Percentiles rank a stretch among this genome's conserved stretches.
Evolutionary conservation across 2,329 filamentous ascomycete species (phyloP).

Genomic region (Gremmenia infestans): DNA sequence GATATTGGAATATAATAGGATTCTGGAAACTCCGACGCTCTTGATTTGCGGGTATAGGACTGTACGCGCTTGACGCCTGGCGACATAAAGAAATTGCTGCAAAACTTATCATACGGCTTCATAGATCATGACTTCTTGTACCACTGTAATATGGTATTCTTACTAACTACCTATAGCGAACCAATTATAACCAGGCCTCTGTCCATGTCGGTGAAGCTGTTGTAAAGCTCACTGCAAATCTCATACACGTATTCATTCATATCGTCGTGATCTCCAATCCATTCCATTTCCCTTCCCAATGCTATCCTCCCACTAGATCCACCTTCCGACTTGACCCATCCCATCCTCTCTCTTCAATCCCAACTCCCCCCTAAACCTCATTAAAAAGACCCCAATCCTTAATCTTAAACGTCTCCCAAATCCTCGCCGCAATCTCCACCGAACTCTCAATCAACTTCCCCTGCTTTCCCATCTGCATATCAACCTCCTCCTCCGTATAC

Average conservation of each 20-base stretch:
- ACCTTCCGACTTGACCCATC: background rate
- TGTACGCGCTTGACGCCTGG: too few species aligned
- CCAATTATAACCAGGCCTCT: background rate
- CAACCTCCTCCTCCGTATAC: conserved; percentile 68
- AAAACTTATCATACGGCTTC: too few species aligned
- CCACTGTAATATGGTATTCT: background rate
- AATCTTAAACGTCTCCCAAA: conserved; percentile 71
- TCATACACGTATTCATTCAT: background rate
- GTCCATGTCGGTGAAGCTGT: too few species aligned
- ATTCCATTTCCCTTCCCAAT: background rate
- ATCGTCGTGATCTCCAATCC: background rate
- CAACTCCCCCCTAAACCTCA: conserved; percentile 24
- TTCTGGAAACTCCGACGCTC: too few species aligned
- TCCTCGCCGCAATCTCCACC: conserved; percentile 60
- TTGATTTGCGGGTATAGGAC: too few species aligned
- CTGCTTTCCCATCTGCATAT: conserved; percentile 58
- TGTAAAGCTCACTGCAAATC: background rate
- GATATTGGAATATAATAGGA: too few species aligned
- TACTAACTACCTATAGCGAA: background rate
- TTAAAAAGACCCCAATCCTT: conserved; percentile 71
- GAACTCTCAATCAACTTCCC: conserved; percentile 64
- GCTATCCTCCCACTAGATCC: background rate
- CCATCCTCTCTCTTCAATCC: background rate
- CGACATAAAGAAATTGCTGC: too few species aligned
- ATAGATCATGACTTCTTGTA: background rate